Conservation (phyloP, 106 monocot genomes). For the Dioscorea alata region DNA sequence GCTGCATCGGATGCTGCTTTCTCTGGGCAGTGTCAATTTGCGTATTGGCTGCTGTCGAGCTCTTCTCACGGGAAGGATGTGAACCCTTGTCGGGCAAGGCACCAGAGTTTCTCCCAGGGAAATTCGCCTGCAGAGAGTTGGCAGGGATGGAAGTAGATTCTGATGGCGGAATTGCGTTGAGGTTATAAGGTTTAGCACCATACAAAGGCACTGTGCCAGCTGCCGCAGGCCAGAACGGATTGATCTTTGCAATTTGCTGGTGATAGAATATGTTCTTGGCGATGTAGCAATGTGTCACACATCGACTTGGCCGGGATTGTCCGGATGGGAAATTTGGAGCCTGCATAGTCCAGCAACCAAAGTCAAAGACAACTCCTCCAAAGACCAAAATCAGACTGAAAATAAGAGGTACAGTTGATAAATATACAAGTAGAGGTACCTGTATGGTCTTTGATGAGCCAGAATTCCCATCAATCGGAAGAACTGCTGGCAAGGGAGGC, state of each 20-base stretch:
- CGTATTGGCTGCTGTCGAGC: constrained; percentile 10
- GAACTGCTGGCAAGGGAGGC: constrained; percentile 45
- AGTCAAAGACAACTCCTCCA: too few relatives aligned
- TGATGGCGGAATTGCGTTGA: constrained; percentile 47
- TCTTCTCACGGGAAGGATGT: constrained; percentile 41
- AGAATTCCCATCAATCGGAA: constrained; percentile 43
- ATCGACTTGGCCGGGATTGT: constrained; percentile 45
- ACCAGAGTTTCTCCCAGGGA: constrained; percentile 26
- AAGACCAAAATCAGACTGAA: too few relatives aligned
- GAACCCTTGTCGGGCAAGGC: constrained; percentile 30
- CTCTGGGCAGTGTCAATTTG: constrained; percentile 37
- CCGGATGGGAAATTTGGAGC: constrained; percentile 25
- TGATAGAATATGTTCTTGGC: constrained; percentile 71
- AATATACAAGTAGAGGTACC: constrained; percentile 9
- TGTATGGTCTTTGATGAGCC: constrained; percentile 35
- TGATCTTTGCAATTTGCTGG: constrained; percentile 62
- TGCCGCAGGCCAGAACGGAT: constrained; percentile 52
- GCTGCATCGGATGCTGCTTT: constrained; percentile 47
- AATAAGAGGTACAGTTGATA: too few relatives aligned
- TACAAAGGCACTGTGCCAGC: constrained; percentile 29
- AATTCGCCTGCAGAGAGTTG: constrained; percentile 40
- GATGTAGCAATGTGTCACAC: constrained; percentile 81
- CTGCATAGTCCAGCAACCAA: constrained; percentile 15
- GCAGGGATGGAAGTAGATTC: constrained; percentile 31
- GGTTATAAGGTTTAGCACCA: constrained; percentile 66